These are phyloP conservation scores for Botrytis sinoallii DNA, from an alignment of 2,329 filamentous ascomycete species.

Conservation along the genomic window DNA sequence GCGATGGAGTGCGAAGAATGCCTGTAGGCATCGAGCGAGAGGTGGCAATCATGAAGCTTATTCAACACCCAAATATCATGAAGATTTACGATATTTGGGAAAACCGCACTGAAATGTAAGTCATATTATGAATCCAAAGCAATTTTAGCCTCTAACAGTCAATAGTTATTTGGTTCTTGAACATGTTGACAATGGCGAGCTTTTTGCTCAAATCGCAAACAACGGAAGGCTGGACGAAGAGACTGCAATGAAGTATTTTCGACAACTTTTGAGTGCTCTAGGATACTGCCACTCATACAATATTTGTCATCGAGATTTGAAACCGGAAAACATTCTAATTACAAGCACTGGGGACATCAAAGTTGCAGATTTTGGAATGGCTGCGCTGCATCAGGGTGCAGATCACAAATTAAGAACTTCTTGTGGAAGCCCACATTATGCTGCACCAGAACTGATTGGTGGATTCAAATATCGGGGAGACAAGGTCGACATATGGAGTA, in stretches of 20 bases:
- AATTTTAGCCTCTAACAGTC: slow-evolving; percentile 28
- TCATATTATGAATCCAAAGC: slow-evolving; percentile 20
- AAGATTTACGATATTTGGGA: slow-evolving; percentile 97
- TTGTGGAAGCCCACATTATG: slow-evolving; percentile 95
- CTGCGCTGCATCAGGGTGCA: slow-evolving; percentile 78
- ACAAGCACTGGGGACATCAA: slow-evolving; percentile 76
- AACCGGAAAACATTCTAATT: slow-evolving; percentile 94
- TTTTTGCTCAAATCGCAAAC: slow-evolving; percentile 79
- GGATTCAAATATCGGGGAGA: slow-evolving; percentile 77
- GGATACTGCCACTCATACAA: slow-evolving; percentile 92
- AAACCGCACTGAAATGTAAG: slow-evolving; percentile 89
- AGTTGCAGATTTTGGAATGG: slow-evolving; percentile 97
- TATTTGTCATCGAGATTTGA: slow-evolving; percentile 93
- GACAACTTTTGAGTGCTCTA: slow-evolving; percentile 88
- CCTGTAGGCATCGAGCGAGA: slow-evolving; percentile 90
- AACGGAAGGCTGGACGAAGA: slow-evolving; percentile 73
- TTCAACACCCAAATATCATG: slow-evolving; percentile 93
- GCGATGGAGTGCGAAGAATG: slow-evolving; percentile 65
- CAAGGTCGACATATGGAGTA: slow-evolving; percentile 90
- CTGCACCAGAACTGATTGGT: slow-evolving; percentile 85
- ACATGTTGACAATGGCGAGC: slow-evolving; percentile 70
- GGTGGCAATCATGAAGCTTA: slow-evolving; percentile 94
- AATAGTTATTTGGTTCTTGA: slow-evolving; percentile 91
- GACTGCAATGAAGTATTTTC: slow-evolving; percentile 79
- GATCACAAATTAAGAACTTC: slow-evolving; percentile 80